Evolutionary conservation across 192 early-diverging fungal genomes (phyloP).

Genomic region (Funneliformis mosseae): DNA sequence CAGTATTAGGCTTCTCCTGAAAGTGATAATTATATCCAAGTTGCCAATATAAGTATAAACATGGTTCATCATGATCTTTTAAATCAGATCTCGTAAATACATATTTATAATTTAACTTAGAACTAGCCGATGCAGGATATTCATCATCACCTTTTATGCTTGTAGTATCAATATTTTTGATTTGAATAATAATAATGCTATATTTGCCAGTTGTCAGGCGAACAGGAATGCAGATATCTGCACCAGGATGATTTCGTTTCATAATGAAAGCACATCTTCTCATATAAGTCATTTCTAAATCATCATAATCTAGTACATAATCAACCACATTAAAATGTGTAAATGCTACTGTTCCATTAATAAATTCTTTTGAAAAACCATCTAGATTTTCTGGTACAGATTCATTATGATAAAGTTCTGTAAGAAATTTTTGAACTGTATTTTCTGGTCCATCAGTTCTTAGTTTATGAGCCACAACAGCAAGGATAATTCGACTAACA

Average conservation of each 20-base stretch:
- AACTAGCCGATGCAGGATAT: background rate
- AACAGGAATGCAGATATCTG: constrained; percentile 16
- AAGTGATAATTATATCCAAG: no score
- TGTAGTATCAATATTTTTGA: background rate
- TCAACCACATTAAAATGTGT: background rate
- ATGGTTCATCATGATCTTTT: no score
- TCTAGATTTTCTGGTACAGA: background rate
- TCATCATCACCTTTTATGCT: background rate
- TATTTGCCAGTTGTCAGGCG: no score
- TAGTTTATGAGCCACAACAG: background rate
- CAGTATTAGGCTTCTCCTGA: no score
- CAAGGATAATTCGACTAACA: constrained; percentile 16
- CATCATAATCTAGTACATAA: background rate
- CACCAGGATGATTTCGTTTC: constrained; percentile 10
- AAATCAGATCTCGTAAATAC: no score
- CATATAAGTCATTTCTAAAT: constrained; percentile 1
- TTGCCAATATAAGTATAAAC: no score
- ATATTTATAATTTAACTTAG: background rate
- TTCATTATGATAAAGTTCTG: background rate
- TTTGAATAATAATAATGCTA: background rate
- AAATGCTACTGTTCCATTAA: background rate
- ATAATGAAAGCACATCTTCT: constrained; percentile 20
- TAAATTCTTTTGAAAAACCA: background rate
- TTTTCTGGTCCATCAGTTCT: background rate
- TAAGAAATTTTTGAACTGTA: background rate